A percentile compares a stretch with the other conserved stretches of the same genome.
phyloP scores from a whole-genome alignment of 768 basidiomycete species.

The Clitopilus hobsonii region DNA sequence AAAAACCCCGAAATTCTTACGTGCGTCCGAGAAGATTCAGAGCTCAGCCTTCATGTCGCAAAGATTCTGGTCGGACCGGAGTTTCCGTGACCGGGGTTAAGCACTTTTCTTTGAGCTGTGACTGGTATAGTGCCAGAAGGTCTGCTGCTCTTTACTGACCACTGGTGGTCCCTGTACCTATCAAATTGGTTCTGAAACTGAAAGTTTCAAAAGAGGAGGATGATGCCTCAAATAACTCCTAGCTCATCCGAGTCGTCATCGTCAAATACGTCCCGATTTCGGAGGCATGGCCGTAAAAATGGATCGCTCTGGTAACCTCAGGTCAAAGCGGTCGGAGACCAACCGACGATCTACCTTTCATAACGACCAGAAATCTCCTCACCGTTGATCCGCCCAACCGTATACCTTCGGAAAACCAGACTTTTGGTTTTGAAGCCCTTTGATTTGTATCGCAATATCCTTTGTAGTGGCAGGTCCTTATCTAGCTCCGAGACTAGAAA shows the following conservation, averaged over 20 bases:
- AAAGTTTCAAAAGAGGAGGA: no score
- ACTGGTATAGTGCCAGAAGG: background rate
- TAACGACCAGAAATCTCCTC: no score
- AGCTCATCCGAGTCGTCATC: background rate
- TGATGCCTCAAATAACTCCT: background rate
- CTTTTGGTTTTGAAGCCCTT: no score
- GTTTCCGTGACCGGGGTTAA: background rate
- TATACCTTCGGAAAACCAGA: no score
- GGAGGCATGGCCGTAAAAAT: background rate
- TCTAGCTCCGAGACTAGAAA: no score
- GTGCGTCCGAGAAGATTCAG: background rate
- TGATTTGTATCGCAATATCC: no score
- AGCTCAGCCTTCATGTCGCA: background rate
- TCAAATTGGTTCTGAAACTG: no score
- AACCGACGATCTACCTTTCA: no score
- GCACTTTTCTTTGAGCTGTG: background rate
- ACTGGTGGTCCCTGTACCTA: background rate
- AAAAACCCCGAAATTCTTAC: background rate
- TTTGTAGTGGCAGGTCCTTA: no score
- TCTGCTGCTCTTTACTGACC: background rate
- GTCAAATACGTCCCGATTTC: background rate
- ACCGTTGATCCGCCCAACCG: background rate
- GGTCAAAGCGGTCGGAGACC: no score
- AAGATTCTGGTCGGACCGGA: background rate
- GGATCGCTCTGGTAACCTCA: background rate